phyloP scores from a whole-genome alignment of 2,329 filamentous ascomycete species.

The Penicillium sp. region DNA sequence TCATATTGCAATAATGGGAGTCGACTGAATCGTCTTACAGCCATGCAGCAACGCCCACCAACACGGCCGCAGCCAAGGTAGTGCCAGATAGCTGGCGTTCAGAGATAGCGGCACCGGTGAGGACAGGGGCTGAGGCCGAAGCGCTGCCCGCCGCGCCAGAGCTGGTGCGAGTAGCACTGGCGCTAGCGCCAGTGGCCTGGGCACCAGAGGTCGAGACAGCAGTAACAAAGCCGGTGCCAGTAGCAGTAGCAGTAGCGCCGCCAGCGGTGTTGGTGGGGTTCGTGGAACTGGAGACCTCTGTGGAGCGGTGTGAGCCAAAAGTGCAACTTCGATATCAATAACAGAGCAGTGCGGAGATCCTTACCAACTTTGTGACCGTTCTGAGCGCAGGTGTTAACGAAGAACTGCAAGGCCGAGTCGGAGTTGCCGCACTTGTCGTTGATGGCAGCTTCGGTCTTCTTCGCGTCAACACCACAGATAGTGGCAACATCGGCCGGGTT shows the following conservation, averaged over 20 bases:
- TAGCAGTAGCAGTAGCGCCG: neutral
- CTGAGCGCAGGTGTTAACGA: slow-evolving; percentile 35
- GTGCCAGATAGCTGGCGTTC: slow-evolving; percentile 35
- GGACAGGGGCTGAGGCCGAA: slow-evolving; percentile 19
- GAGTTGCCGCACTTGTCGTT: slow-evolving; percentile 32
- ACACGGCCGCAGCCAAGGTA: slow-evolving; percentile 38
- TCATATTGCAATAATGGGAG: neutral
- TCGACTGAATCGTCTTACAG: slow-evolving; percentile 24
- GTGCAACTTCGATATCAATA: neutral
- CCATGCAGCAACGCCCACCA: slow-evolving; percentile 38
- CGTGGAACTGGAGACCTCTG: slow-evolving; percentile 18
- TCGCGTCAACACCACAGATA: slow-evolving; percentile 36
- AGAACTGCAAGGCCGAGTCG: slow-evolving; percentile 36
- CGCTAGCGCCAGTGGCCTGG: slow-evolving; percentile 21
- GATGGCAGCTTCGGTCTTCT: slow-evolving; percentile 36
- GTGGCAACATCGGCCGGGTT: slow-evolving; percentile 37
- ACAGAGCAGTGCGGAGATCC: slow-evolving; percentile 13
- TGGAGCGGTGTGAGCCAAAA: slow-evolving; percentile 1
- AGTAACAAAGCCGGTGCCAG: slow-evolving; percentile 19
- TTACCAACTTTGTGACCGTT: slow-evolving; percentile 41
- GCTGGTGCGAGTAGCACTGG: slow-evolving; percentile 9
- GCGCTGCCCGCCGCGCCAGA: slow-evolving; percentile 4
- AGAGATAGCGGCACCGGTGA: slow-evolving; percentile 21
- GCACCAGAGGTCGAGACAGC: slow-evolving; percentile 20
- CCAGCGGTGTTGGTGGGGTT: slow-evolving; percentile 29